Evolutionary conservation across 768 basidiomycete species (phyloP), one percentile per base, ranked within the genome.

Genomic region (Xerocomellus dryophilus): DNA sequence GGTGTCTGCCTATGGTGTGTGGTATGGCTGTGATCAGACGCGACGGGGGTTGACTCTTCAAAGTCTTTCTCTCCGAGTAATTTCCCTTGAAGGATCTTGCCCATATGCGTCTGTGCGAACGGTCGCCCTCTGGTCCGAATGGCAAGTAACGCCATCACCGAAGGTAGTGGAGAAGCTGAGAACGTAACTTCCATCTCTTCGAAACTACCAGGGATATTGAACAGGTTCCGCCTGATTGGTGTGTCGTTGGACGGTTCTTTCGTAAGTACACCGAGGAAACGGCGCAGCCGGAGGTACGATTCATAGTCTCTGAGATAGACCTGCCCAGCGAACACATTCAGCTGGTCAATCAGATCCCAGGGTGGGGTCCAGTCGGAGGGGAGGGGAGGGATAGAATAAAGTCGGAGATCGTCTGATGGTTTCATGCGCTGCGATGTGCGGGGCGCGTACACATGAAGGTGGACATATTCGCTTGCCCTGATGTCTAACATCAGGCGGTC

Each of bases 391-490:
- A 59, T 44, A 3, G 27, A 6, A 15, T 54, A 47, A 0, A 66
- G 51, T 3, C 7, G 34, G 5, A 68, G 62, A 25, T 70, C 54
- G 31, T 80, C 78, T 20, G 71, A 70, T 7, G 73, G 55, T 21
- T 62, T 60, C 70, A 73, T 74, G 2, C 60, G 60, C n/a, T 61
- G 46, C 4, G 64, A 68, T 38, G 72, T 71, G 3, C 74, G 62
- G 2, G 78, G 74, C 3, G 73, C 58, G 46, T 78, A 79, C 0
- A 72, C 27, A 56, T 78, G 76, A 8, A 79, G 67, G 47, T 70
- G 63, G 8, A 75, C 72, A 7, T 50, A 7, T 11, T 64, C 56
- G 58, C 69, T 70, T 11, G 27, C 23, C 15, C 68, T 71, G 50
- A 80, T 75, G 0, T 34, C 38, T 64, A 74, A 64, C 15, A 78